Conservation (phyloP, 495 filamentous ascomycete species). For the Recurvomyces mirabilis region DNA sequence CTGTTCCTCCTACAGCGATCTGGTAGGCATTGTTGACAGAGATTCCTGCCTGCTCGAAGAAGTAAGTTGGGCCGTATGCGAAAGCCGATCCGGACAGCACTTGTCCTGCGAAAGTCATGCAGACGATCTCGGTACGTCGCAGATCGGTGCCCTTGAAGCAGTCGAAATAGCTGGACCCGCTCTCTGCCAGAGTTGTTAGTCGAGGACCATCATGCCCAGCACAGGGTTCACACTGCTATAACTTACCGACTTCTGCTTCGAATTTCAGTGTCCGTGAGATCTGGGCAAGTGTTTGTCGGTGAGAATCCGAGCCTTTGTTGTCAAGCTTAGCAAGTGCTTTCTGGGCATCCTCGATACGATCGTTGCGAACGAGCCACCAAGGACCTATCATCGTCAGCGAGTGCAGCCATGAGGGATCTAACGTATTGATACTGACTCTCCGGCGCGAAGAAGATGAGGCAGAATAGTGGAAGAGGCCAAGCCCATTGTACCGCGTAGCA, state of each 20-base stretch:
- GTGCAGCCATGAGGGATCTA: no score
- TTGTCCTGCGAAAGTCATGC: conserved; percentile 62
- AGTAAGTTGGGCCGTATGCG: conserved; percentile 63
- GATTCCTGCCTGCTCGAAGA: conserved; percentile 58
- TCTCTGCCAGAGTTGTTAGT: no score
- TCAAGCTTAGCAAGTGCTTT: conserved; percentile 24
- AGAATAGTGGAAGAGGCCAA: conserved; percentile 29
- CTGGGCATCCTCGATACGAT: conserved; percentile 26
- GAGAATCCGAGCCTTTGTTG: conserved; percentile 28
- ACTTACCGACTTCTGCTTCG: conserved; percentile 29
- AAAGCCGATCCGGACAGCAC: conserved; percentile 66
- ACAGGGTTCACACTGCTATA: no score
- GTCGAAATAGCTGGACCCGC: conserved; percentile 28
- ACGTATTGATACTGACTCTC: no score
- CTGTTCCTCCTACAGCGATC: conserved; percentile 29
- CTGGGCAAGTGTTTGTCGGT: conserved; percentile 27
- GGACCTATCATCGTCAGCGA: no score
- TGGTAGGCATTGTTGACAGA: conserved; percentile 17
- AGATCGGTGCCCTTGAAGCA: conserved; percentile 30
- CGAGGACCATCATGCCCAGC: no score
- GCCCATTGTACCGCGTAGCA: conserved; percentile 34
- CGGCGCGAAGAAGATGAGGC: conserved; percentile 28
- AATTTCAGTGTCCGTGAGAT: conserved; percentile 29
- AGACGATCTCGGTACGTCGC: conserved; percentile 31
- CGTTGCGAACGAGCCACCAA: conserved; percentile 32